Base-by-base conservation (phyloP, 2,329 filamentous ascomycete species). In the Didymella arachidicola region DNA sequence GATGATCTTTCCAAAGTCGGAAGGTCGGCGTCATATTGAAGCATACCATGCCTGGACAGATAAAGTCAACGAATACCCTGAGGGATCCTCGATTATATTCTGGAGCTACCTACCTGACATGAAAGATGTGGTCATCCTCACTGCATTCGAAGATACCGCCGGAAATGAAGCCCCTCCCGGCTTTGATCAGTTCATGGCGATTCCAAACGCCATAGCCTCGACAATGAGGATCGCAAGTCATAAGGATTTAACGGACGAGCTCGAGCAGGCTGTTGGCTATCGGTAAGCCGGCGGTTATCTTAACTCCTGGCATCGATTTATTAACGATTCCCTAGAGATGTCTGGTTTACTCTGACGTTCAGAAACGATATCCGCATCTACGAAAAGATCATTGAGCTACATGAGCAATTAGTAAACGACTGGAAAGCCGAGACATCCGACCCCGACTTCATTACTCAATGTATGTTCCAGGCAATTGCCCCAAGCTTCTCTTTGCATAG, bases 301-400 rank as follows among this genome's bases (percentile, higher is more conserved):
- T 16, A 36, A 3, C 4, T 34, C 11, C 32, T 16, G 6, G 4
- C n/a, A 7, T 36, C 4, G 16, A 16, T 16, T 19, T 27, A 36
- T 38, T 67, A 19, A 67, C 54, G 11, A 18, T 1, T 29, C 7
- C 7, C 11, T 19, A 68, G 68, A 16, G 58, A 71, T 29, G 45
- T 69, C 10, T 71, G 65, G 66, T 67, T 62, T 25, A 72, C 71
- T 2, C 39, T 73, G 42, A 68, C 67, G 4, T 70, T 69, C 62
- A 63, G 51, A 19, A 72, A 72, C 45, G 53, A 68, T 29, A 42
- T 52, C 19, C 22, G 26, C 0, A 62, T 70, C 53, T 64, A 61
- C 48, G 27, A 59, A 6, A 55, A 64, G n/a, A 61, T 65, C n/a
- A 64, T 71, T 39, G 59, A 68, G n/a, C 50, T 62, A 0, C 53